A percentile compares a stretch with the other conserved stretches of the same genome.
phyloP scores from a whole-genome alignment of 1,284 basidiomycete species.

The Cryptococcus sp. region DNA sequence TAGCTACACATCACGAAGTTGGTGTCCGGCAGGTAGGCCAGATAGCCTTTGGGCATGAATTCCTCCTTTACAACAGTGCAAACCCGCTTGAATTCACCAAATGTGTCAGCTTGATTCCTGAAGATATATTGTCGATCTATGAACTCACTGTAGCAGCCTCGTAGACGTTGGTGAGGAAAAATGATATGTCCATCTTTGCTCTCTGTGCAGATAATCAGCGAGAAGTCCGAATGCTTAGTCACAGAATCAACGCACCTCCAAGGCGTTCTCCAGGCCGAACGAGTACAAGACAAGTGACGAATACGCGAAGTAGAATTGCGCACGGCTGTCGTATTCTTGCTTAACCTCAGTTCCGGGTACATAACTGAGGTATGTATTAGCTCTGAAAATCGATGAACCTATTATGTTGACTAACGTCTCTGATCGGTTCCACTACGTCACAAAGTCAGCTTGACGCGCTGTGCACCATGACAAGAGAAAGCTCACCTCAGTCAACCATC shows the following conservation, averaged over 20 bases:
- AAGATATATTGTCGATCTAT: background rate
- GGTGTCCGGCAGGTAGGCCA: conserved; percentile 85
- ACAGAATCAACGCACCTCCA: conserved; percentile 62
- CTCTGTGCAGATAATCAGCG: conserved; percentile 15
- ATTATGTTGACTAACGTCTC: conserved; percentile 11
- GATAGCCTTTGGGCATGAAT: conserved; percentile 70
- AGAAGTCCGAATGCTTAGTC: background rate
- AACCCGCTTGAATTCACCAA: conserved; percentile 24
- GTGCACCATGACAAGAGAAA: background rate
- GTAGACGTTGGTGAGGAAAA: conserved; percentile 84
- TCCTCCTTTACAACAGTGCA: conserved; percentile 59
- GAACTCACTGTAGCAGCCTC: conserved; percentile 60
- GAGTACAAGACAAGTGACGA: conserved; percentile 85
- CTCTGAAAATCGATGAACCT: background rate
- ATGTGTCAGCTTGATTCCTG: background rate
- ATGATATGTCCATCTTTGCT: conserved; percentile 64
- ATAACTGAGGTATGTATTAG: background rate
- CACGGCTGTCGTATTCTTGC: conserved; percentile 43
- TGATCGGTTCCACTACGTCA: conserved; percentile 28
- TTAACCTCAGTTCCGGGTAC: conserved; percentile 5
- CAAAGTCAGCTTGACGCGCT: too few species aligned
- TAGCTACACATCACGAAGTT: conserved; percentile 90
- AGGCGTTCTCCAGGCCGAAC: conserved; percentile 89
- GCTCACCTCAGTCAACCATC: conserved; percentile 37
- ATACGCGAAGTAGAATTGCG: conserved; percentile 79